phyloP scores from a whole-genome alignment of 768 basidiomycete genomes.

The Tulasnella sp. region DNA sequence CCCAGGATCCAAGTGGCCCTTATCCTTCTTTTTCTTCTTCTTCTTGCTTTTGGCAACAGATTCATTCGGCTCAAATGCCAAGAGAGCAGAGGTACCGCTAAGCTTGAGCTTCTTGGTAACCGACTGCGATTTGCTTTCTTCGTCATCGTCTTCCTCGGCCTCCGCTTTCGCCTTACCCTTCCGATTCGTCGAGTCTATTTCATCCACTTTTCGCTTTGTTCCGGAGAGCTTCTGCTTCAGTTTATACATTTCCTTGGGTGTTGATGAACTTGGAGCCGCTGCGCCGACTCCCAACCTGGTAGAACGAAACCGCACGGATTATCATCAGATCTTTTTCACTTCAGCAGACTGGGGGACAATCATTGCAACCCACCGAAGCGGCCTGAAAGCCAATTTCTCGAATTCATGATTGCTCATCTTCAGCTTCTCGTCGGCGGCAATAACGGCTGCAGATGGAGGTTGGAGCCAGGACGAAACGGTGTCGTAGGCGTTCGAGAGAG shows the following conservation, averaged over 20 bases:
- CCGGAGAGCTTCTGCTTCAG: constrained; percentile 7
- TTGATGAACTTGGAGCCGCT: background rate
- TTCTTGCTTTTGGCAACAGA: background rate
- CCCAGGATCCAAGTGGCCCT: background rate
- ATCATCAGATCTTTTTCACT: background rate
- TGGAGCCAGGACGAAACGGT: constrained; percentile 18
- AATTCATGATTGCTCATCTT: constrained; percentile 16
- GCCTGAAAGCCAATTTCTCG: constrained; percentile 12
- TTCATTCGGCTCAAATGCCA: background rate
- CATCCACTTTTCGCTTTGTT: background rate
- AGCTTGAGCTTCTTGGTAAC: constrained; percentile 17
- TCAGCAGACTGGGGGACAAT: background rate
- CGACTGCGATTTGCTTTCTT: constrained; percentile 9
- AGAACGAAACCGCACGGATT: background rate
- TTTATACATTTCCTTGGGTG: constrained; percentile 5
- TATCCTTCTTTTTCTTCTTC: constrained; percentile 1
- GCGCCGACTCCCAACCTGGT: background rate
- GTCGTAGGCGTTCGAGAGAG: constrained; percentile 19
- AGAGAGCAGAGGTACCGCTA: background rate
- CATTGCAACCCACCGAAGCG: background rate
- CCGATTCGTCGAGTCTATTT: background rate
- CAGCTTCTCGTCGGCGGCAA: background rate
- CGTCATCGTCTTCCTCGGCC: background rate
- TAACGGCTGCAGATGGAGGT: constrained; percentile 8
- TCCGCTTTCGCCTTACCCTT: background rate